Base-by-base conservation (phyloP, 768 basidiomycete species). In the Pleurotus tuber-regium region DNA sequence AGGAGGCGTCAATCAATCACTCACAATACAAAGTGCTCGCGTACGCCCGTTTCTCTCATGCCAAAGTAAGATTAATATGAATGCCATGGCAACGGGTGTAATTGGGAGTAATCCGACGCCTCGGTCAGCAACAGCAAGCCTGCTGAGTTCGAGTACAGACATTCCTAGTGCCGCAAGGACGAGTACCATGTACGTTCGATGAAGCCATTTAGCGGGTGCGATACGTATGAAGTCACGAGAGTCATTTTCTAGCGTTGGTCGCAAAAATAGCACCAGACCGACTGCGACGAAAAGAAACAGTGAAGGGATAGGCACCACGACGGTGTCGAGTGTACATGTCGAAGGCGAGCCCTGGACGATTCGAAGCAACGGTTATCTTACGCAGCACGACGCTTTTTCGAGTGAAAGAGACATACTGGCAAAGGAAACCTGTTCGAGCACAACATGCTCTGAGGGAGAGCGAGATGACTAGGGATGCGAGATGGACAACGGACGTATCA, bases 41-140 rank as follows among this genome's bases (percentile, higher is more conserved):
- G 62, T 58, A 11, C 58, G 52, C 8, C 56, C 59, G 8, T 48
- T 39, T 21, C 57, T 52, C 48, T 61, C 57, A 41, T 51, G 51
- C 52, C 44, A 57, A 9, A 66, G 53, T 8, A 59, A 36, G 29
- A 54, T 29, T n/a, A 59, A 55, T 3, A 57, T 59, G 18, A 58
- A 35, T 14, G 57, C 26, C 11, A 65, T 52, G 1, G 54, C 59
- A 36, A 63, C 39, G 2, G 61, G 57, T 9, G 55, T 61, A 16
- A 63, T 38, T 1, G 66, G 66, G 1, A 69, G 54, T 10, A 69
- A 48, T 3, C 67, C 67, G 24, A 67, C 54, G 1, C 67, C 67
- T n/a, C 62, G 40, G 6, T 62, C 21, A 31, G 65, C 61, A 25
- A 60, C 55, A 28, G 35, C 57, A 9, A 67, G 61, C 23, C 67